Conservation (phyloP, 108 stramenopile species). For the Discostella stelligeroides region DNA sequence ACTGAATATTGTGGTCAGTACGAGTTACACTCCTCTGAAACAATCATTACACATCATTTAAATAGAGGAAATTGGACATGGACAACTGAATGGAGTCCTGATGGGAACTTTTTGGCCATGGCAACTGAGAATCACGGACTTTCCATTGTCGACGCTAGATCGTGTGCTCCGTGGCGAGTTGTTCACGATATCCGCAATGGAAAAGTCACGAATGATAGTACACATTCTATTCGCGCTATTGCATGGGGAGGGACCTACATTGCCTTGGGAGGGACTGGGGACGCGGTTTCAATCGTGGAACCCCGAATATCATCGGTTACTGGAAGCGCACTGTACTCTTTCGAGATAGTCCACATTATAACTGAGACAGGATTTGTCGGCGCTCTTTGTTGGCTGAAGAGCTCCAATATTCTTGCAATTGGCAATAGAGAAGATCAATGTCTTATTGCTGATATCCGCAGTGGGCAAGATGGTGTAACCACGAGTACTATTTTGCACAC, state of each 20-base stretch:
- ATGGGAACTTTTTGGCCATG: constrained; percentile 67
- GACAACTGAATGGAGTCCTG: constrained; percentile 74
- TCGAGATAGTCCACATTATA: constrained; percentile 59
- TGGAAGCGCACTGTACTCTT: constrained; percentile 43
- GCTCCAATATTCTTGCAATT: constrained; percentile 63
- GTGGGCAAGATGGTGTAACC: constrained; percentile 29
- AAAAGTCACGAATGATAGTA: constrained; percentile 42
- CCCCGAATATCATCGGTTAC: constrained; percentile 22
- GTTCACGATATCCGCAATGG: constrained; percentile 55
- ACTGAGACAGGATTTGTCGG: constrained; percentile 66
- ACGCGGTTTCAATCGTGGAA: constrained; percentile 70
- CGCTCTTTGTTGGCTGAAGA: constrained; percentile 57
- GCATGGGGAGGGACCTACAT: constrained; percentile 72
- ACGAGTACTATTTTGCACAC: constrained; percentile 52
- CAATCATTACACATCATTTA: constrained; percentile 30
- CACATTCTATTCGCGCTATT: constrained; percentile 69
- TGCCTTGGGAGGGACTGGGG: constrained; percentile 73
- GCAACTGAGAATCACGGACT: constrained; percentile 77
- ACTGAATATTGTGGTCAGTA: constrained; percentile 29
- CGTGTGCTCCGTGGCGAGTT: constrained; percentile 60
- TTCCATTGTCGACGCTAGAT: constrained; percentile 59
- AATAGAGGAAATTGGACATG: constrained; percentile 44
- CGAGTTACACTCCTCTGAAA: constrained; percentile 26
- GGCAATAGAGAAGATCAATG: constrained; percentile 65
- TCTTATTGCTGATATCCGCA: constrained; percentile 53